Evolutionary conservation across 768 basidiomycete genomes (phyloP).

Genomic region (Neoboletus subvelutipes): DNA sequence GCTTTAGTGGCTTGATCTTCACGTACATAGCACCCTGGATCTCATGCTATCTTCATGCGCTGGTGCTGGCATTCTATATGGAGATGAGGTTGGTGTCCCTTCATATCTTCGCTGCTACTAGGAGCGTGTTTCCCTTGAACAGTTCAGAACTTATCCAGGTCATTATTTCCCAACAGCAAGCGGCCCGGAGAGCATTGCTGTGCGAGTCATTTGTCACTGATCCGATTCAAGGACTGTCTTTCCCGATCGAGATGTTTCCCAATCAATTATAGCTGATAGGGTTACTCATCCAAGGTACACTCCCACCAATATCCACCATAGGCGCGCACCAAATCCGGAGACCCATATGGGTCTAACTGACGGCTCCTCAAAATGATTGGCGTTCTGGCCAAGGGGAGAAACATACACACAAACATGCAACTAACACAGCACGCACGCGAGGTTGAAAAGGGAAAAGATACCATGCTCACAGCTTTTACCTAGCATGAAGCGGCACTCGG

Average conservation of each 20-base stretch:
- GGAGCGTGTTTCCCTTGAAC: neutral
- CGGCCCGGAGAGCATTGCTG: neutral
- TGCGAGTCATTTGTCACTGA: neutral
- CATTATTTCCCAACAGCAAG: neutral
- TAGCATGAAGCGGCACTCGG: neutral
- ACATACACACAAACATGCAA: neutral
- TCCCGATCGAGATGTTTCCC: slow-evolving; percentile 2
- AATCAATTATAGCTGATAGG: slow-evolving; percentile 1
- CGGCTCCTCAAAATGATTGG: slow-evolving; percentile 8
- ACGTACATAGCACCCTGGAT: neutral
- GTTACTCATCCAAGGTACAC: neutral
- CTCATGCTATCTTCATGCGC: neutral
- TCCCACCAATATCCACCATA: slow-evolving; percentile 8
- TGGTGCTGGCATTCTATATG: neutral
- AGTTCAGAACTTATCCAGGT: neutral
- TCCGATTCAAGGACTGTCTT: neutral
- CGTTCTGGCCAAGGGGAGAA: neutral
- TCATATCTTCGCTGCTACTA: neutral
- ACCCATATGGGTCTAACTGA: slow-evolving; percentile 5
- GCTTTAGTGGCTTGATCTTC: neutral
- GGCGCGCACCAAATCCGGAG: neutral
- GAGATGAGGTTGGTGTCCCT: neutral
- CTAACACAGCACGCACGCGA: neutral
- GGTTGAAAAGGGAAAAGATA: neutral
- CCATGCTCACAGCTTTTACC: neutral